These are phyloP conservation scores for Malus hybrid DNA, from an alignment of 331 rosid species.

Conservation along the genomic window DNA sequence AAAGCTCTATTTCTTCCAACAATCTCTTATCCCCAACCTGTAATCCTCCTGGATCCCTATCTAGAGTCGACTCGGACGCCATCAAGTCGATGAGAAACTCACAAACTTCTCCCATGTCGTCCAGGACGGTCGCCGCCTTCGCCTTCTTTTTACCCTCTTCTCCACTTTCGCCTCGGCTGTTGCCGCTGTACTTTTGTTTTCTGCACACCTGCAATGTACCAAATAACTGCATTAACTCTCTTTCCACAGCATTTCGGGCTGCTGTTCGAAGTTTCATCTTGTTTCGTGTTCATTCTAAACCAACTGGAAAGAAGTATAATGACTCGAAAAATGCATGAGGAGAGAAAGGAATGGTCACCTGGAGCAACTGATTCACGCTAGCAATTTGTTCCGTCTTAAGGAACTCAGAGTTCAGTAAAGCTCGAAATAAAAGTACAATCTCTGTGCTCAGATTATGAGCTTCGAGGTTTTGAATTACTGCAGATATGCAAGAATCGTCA, in stretches of 20 bases:
- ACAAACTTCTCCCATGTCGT: conserved; percentile 47
- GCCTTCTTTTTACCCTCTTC: conserved; percentile 33
- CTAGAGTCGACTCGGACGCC: conserved; percentile 43
- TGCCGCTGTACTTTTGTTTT: conserved; percentile 36
- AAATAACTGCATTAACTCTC: conserved; percentile 2
- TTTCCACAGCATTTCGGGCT: not conserved
- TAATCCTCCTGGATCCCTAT: conserved; percentile 23
- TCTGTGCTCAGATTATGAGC: conserved; percentile 48
- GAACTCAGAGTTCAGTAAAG: conserved; percentile 46
- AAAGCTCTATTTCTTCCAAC: conserved; percentile 60
- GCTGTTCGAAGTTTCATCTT: no score
- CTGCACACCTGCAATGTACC: conserved; percentile 56
- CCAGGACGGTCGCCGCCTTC: conserved; percentile 6
- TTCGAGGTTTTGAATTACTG: conserved; percentile 55
- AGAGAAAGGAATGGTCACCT: conserved; percentile 36
- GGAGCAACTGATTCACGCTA: conserved; percentile 47
- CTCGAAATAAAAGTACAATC: conserved; percentile 50
- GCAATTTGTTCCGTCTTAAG: conserved; percentile 50
- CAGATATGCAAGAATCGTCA: conserved; percentile 56
- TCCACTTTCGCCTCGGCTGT: conserved; percentile 18
- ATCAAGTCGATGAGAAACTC: conserved; percentile 57
- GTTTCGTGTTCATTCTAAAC: not conserved
- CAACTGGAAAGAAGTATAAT: not conserved
- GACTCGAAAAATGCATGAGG: not conserved
- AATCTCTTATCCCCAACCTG: conserved; percentile 26